Evolutionary conservation across 805 yeast species (phyloP).

Genomic region (Candida anglica): DNA sequence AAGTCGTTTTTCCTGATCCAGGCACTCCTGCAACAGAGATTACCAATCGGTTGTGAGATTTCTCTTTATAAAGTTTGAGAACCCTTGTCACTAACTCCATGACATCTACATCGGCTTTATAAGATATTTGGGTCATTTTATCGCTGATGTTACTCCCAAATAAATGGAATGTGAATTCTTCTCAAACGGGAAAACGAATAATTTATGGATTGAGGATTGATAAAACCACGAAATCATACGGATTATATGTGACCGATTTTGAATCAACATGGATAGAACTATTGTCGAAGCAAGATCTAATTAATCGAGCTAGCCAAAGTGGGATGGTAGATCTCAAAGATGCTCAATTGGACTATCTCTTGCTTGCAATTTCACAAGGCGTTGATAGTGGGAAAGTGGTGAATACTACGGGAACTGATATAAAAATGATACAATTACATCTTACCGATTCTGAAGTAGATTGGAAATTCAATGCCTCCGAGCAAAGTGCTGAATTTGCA

Average conservation of each 20-base stretch:
- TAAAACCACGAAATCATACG: conserved; percentile 10
- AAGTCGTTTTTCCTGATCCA: conserved; percentile 81
- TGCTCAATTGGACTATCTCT: conserved; percentile 1
- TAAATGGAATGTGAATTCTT: too few relatives aligned
- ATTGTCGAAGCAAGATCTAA: conserved; percentile 11
- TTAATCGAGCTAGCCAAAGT: conserved; percentile 12
- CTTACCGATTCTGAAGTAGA: conserved; percentile 8
- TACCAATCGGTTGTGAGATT: conserved; percentile 37
- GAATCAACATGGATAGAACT: conserved; percentile 22
- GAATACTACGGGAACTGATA: not conserved
- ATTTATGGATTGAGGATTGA: conserved; percentile 12
- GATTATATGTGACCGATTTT: conserved; percentile 23
- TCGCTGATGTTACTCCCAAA: too few relatives aligned
- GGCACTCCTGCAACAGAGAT: conserved; percentile 73
- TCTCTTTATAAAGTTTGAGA: conserved; percentile 5
- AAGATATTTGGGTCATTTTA: too few relatives aligned
- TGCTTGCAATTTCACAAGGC: not conserved
- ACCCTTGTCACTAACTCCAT: too few relatives aligned
- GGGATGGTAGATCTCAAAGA: conserved; percentile 25
- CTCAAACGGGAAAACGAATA: conserved; percentile 1
- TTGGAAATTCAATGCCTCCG: conserved; percentile 18
- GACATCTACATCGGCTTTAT: too few relatives aligned
- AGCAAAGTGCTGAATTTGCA: conserved; percentile 5
- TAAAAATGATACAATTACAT: not conserved
- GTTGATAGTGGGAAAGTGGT: not conserved